Percentiles rank a stretch among this genome's conserved stretches.
Conservation (phyloP, 2,329 filamentous ascomycete species). For the Colletotrichum siamense region DNA sequence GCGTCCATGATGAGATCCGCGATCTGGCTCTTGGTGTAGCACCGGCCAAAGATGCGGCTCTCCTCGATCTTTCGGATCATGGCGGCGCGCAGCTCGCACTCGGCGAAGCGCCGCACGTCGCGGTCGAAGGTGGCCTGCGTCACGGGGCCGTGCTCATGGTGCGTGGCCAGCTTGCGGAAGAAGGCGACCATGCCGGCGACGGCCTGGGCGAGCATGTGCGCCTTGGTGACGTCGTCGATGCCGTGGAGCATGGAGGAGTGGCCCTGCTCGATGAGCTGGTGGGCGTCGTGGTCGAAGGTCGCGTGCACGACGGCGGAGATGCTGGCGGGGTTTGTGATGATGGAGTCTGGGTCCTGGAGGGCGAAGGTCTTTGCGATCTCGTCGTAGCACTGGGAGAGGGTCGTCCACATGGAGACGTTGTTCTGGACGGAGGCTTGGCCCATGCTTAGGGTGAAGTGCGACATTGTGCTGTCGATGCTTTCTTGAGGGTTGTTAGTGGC, state of each 20-base stretch:
- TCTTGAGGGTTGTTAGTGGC: background rate
- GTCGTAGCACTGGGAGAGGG: conserved; percentile 18
- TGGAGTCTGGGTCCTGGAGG: conserved; percentile 19
- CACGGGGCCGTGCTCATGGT: conserved; percentile 19
- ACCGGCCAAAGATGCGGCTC: conserved; percentile 34
- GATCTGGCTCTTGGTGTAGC: conserved; percentile 36
- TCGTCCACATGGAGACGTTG: conserved; percentile 20
- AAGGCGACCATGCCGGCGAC: conserved; percentile 38
- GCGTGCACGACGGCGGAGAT: conserved; percentile 32
- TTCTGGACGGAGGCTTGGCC: conserved; percentile 21
- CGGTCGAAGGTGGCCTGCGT: conserved; percentile 26
- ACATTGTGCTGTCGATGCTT: conserved; percentile 18
- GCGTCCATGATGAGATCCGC: conserved; percentile 35
- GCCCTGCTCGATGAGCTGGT: conserved; percentile 34
- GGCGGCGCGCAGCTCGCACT: conserved; percentile 30
- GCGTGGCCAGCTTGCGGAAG: conserved; percentile 28
- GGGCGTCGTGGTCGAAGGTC: conserved; percentile 37
- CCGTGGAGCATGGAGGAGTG: conserved; percentile 29
- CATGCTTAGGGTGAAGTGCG: conserved; percentile 22
- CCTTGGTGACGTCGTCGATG: conserved; percentile 36
- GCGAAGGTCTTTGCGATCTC: conserved; percentile 14
- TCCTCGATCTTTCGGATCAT: conserved; percentile 35
- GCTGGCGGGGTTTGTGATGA: conserved; percentile 27
- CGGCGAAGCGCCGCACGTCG: conserved; percentile 35
- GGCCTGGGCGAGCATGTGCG: conserved; percentile 38